Evolutionary conservation across 2,329 filamentous ascomycete species (phyloP).

Genomic region (Clarireedia hainanense): DNA sequence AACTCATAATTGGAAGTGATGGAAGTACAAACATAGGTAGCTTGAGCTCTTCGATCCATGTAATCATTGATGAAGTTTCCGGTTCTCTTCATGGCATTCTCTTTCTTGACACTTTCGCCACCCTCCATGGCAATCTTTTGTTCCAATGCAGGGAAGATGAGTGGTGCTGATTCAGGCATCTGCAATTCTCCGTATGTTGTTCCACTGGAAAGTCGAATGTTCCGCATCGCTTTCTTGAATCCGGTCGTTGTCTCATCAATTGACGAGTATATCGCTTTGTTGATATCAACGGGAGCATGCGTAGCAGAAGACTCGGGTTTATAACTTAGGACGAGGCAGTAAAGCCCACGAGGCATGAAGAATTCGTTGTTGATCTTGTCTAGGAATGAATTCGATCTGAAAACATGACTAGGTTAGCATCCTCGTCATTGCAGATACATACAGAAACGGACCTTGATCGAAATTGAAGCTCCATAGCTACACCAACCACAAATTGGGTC

Average conservation of each 20-base stretch:
- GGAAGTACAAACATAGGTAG: slow-evolving; percentile 24
- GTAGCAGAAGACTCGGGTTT: slow-evolving; percentile 32
- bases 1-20: background rate
- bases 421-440: background rate
- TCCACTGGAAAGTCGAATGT: slow-evolving; percentile 30
- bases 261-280: slow-evolving; percentile 31
- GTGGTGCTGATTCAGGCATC: slow-evolving; percentile 33
- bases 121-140: slow-evolving; percentile 19
- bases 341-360: slow-evolving; percentile 49
- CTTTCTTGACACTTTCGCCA: slow-evolving; percentile 20
- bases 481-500: slow-evolving; percentile 35
- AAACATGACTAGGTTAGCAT: slow-evolving; percentile 7
- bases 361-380: slow-evolving; percentile 47
- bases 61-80: slow-evolving; percentile 30
- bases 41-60: slow-evolving; percentile 30
- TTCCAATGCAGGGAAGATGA: slow-evolving; percentile 34
- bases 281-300: slow-evolving; percentile 28
- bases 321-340: slow-evolving; percentile 47
- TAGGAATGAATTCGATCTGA: slow-evolving; percentile 41
- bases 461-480: slow-evolving; percentile 31
- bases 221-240: slow-evolving; percentile 25
- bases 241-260: slow-evolving; percentile 21
- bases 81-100: slow-evolving; percentile 29
- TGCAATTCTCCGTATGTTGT: slow-evolving; percentile 32
- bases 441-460: slow-evolving; percentile 15